Conservation (phyloP, 345 rosid species). For the Noccaea bulbosa region DNA sequence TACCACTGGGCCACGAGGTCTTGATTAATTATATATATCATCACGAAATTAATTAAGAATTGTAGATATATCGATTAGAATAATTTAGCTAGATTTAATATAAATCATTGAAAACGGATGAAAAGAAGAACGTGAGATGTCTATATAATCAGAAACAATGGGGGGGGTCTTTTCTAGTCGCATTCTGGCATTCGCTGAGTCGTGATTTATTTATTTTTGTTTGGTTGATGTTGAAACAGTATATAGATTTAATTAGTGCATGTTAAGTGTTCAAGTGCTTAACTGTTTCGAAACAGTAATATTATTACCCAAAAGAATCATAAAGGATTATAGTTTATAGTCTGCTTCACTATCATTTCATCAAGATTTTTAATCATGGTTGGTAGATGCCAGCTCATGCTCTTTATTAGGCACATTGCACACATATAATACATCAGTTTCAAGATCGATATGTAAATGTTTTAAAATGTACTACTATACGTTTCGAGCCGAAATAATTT, state of each 20-base stretch:
- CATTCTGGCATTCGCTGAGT: conserved; percentile 16
- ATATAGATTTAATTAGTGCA: background rate
- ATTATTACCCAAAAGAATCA: background rate
- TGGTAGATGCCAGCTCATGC: conserved; percentile 69
- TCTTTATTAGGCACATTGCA: conserved; percentile 23
- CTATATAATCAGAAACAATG: conserved; percentile 38
- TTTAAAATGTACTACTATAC: conserved; percentile 1
- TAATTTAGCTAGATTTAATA: background rate
- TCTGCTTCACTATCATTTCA: conserved; percentile 21
- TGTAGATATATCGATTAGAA: background rate
- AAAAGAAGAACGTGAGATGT: conserved; percentile 39
- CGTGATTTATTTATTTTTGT: background rate
- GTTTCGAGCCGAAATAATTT: conserved; percentile 20
- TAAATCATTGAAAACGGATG: background rate
- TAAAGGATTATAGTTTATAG: background rate
- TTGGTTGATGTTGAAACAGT: conserved; percentile 27
- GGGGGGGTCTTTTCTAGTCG: conserved; percentile 39
- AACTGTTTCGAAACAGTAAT: conserved; percentile 24
- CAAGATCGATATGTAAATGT: conserved; percentile 11
- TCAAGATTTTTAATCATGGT: conserved; percentile 19
- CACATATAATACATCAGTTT: background rate
- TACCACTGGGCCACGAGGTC: too few species aligned
- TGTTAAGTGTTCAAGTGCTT: conserved; percentile 17
- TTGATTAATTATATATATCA: background rate
- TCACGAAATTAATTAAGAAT: background rate